Evolutionary conservation across 345 rosid genomes (phyloP).

Genomic region (Gossypium sturtianum): DNA sequence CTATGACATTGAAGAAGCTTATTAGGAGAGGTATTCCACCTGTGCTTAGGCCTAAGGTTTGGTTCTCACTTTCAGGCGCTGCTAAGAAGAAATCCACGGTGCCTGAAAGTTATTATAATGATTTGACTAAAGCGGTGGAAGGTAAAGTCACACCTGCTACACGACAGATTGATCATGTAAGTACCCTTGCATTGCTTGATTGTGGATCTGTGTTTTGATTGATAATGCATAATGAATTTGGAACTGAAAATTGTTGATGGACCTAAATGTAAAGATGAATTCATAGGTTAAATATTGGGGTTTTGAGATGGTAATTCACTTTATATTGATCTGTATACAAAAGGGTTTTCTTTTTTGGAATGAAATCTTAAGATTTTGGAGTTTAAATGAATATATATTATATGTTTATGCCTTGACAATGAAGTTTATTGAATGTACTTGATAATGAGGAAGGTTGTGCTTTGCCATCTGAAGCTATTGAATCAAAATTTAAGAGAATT

Average conservation of each 20-base stretch:
- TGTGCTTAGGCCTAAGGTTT: conserved; percentile 87
- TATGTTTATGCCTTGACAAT: background rate
- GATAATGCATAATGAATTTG: background rate
- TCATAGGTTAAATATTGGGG: no score
- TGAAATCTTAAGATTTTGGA: conserved; percentile 4
- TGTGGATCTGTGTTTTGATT: background rate
- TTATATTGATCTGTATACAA: background rate
- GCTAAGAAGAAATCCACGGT: conserved; percentile 99
- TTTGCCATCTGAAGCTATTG: background rate
- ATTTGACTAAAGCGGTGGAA: conserved; percentile 83
- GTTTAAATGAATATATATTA: background rate
- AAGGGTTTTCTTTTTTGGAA: background rate
- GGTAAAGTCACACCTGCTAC: conserved; percentile 95
- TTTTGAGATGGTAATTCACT: no score
- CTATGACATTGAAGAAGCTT: background rate
- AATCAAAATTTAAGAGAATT: background rate
- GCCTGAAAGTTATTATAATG: conserved; percentile 89
- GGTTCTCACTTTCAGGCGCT: conserved; percentile 98
- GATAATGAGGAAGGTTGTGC: background rate
- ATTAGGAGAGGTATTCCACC: conserved; percentile 93
- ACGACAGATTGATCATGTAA: conserved; percentile 94
- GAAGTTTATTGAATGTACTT: background rate
- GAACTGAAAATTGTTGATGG: background rate
- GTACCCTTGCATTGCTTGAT: conserved; percentile 19
- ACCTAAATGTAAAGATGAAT: background rate